Percentiles rank a stretch among this genome's conserved stretches.
These are phyloP conservation scores for Psidium guajava DNA, from an alignment of 345 rosid species.

Conservation along the genomic window DNA sequence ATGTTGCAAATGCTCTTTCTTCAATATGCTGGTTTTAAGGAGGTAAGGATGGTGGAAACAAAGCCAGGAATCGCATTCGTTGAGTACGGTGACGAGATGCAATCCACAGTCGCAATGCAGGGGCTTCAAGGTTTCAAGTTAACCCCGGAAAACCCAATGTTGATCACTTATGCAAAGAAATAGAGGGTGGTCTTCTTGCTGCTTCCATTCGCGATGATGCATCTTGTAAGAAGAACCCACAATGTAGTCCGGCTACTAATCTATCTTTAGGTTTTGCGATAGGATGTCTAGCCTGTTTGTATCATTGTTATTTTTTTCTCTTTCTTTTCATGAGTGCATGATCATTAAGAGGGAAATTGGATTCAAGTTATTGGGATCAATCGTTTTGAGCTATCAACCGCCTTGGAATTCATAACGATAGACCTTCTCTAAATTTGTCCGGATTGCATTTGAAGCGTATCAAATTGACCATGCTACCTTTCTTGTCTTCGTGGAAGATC, in stretches of 20 bases:
- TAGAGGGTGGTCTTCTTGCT: constrained; percentile 12
- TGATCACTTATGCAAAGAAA: constrained; percentile 86
- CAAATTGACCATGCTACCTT: background rate
- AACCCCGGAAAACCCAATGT: constrained; percentile 57
- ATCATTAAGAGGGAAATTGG: background rate
- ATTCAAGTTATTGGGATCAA: background rate
- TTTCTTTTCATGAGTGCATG: background rate
- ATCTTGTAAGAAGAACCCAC: background rate
- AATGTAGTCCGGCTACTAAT: background rate
- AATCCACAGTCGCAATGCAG: constrained; percentile 80
- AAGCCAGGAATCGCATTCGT: constrained; percentile 98
- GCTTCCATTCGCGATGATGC: background rate
- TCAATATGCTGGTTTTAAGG: constrained; percentile 78
- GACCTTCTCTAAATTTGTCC: background rate
- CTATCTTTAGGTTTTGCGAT: background rate
- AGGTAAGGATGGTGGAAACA: constrained; percentile 91
- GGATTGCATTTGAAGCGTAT: background rate
- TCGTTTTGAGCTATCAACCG: background rate
- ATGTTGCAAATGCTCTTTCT: constrained; percentile 68
- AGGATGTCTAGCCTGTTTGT: background rate
- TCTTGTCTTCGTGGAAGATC: background rate
- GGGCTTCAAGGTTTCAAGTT: constrained; percentile 76
- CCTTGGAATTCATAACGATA: background rate
- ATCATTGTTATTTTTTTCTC: background rate
- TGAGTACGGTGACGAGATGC: constrained; percentile 83